These are phyloP conservation scores for Starmerella bacillaris DNA, from an alignment of 805 yeast species.

Conservation along the genomic window DNA sequence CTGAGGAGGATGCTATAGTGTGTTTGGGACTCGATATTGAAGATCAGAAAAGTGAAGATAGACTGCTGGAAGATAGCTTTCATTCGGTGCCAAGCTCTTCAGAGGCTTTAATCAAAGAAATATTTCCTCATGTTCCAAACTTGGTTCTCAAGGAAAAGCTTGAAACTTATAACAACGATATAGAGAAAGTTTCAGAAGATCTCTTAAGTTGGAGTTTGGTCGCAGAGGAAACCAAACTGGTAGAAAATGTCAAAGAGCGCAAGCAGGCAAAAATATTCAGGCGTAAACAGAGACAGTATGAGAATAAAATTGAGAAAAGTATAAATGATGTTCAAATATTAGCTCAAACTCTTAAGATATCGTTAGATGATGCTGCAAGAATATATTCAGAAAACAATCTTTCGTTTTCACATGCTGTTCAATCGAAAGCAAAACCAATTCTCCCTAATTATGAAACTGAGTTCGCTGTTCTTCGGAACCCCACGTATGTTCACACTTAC, in stretches of 20 bases:
- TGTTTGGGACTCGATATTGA: neutral
- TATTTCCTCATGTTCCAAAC: slow-evolving; percentile 9
- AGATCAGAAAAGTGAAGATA: neutral
- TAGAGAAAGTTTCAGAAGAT: slow-evolving; percentile 7
- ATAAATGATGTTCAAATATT: slow-evolving; percentile 4
- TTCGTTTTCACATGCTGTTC: neutral
- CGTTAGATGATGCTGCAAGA: slow-evolving; percentile 5
- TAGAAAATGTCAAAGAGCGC: slow-evolving; percentile 1
- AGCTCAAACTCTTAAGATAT: neutral
- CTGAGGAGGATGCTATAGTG: neutral
- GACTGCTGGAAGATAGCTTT: neutral
- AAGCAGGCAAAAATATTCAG: neutral
- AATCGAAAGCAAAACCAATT: neutral
- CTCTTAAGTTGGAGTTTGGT: slow-evolving; percentile 7
- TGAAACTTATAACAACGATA: slow-evolving; percentile 1
- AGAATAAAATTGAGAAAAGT: neutral
- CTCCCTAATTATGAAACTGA: neutral
- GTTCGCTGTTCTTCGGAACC: neutral
- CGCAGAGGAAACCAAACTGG: neutral
- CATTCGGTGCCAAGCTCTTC: neutral
- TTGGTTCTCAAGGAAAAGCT: neutral
- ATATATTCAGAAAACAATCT: slow-evolving; percentile 2
- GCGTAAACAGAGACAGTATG: neutral
- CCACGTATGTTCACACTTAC: neutral
- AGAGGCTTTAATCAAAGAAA: slow-evolving; percentile 3